Evolutionary conservation across 345 rosid genomes (phyloP).

Genomic region (Lepidium aucheri): DNA sequence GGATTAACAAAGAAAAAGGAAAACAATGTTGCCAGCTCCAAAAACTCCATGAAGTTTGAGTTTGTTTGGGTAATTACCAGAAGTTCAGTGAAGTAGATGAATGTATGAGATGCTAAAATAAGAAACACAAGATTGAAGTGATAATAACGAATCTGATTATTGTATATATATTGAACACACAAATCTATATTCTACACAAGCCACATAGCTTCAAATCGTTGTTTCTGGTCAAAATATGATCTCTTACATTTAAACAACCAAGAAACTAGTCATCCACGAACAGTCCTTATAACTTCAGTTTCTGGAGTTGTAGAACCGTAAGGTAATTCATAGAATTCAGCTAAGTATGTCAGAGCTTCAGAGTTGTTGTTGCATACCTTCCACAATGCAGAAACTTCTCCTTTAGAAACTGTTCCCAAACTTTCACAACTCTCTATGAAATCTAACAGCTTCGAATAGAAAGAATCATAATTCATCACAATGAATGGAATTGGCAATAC

Average conservation of each 20-base stretch:
- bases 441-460: constrained; percentile 63
- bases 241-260: too few species aligned
- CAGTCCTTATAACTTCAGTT: constrained; percentile 16
- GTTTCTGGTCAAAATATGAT: neutral
- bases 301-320: neutral
- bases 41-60: neutral
- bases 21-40: too few species aligned
- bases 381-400: constrained; percentile 76
- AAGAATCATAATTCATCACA: constrained; percentile 80
- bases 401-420: constrained; percentile 67
- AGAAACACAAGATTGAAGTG: neutral
- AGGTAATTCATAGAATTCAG: constrained; percentile 52
- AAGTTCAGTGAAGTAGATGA: neutral
- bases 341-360: constrained; percentile 63
- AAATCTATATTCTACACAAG: neutral
- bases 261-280: constrained; percentile 2
- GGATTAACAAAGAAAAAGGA: too few species aligned
- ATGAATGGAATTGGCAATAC: constrained; percentile 67
- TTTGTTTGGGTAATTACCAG: neutral
- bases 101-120: neutral
- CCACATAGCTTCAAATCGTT: neutral
- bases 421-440: constrained; percentile 66
- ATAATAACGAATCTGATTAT: neutral
- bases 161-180: neutral
- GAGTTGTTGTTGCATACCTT: constrained; percentile 62